Evolutionary conservation across 2,329 filamentous ascomycete genomes (phyloP).

Genomic region (Tolypocladium pustulatum): DNA sequence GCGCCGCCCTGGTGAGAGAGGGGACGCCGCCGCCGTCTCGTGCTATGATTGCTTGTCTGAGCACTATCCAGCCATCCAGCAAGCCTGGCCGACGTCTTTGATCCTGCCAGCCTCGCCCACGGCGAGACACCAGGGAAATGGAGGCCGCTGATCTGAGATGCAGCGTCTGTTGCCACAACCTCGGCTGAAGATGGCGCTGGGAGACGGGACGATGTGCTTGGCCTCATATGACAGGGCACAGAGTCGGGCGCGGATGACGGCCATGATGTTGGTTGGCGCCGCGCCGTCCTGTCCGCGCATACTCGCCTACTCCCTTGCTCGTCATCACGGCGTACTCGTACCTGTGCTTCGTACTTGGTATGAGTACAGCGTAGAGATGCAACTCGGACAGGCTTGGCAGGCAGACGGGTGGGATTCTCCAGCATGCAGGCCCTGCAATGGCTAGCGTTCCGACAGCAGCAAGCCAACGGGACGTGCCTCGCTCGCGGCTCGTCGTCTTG

Average conservation of each 20-base stretch:
- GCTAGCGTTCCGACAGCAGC: background rate
- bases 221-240: background rate
- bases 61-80: background rate
- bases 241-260: background rate
- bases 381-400: background rate
- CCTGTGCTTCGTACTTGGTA: background rate
- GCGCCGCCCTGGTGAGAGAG: background rate
- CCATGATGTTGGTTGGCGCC: background rate
- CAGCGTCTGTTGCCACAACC: background rate
- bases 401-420: background rate
- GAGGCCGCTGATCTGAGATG: constrained; percentile 2
- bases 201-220: background rate
- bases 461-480: background rate
- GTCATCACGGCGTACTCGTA: background rate
- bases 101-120: background rate
- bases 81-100: background rate
- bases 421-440: background rate
- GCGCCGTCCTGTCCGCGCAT: background rate
- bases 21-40: background rate
- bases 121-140: background rate
- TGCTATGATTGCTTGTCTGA: background rate
- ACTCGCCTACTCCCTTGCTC: background rate
- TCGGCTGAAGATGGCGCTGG: constrained; percentile 5
- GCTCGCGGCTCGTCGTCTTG: too few relatives aligned
- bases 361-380: background rate